Base-by-base conservation (phyloP, 768 basidiomycete genomes). In the Cystobasidiopsis lactophilus region DNA sequence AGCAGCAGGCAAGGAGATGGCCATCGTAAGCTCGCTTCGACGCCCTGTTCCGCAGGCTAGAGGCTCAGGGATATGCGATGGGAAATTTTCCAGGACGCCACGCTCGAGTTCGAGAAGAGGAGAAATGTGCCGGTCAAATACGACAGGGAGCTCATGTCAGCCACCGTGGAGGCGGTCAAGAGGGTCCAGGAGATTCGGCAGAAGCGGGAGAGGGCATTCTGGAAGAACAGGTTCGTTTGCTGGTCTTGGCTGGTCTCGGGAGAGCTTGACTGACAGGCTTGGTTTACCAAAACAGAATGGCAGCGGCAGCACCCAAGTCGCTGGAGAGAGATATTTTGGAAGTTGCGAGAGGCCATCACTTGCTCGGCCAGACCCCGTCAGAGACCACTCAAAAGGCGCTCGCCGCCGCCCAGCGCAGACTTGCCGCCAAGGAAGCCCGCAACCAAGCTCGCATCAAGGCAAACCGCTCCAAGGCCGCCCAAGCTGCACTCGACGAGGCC, bases 1-100 rank as follows among this genome's bases (percentile, higher is more conserved):
- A 68, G 88, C 93, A 19, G 84, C 89, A 48, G 93, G 93, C 50
- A 98, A 96, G 71, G 93, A 98, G 71, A 98, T 98, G 93, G 89
- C 84, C 3, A 82, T 98, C 63, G 89, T 89, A 64, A 66, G 82
- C 69, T 14, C 51, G n/a, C 13, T 35, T 7, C 24, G 18, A 4
- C 14, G n/a, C 41, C 7, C 50, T 40, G 14, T 16, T n/a, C 16
- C 16, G 11, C 23, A 9, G 27, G n/a, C n/a, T n/a, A n/a, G n/a
- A n/a, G 10, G 46, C 23, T 48, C 46, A 43, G 9, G 26, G 16
- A 35, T 16, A 16, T n/a, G n/a, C n/a, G n/a, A 23, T 26, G 14
- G 18, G 7, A 16, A 19, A 40, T 13, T 18, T 11, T 13, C 29
- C 57, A 96, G 91, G 93, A 98, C 70, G 83, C 88, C 2, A 96